Evolutionary conservation across 495 filamentous ascomycete genomes (phyloP).

Genomic region (Chaetomidium leptoderma): DNA sequence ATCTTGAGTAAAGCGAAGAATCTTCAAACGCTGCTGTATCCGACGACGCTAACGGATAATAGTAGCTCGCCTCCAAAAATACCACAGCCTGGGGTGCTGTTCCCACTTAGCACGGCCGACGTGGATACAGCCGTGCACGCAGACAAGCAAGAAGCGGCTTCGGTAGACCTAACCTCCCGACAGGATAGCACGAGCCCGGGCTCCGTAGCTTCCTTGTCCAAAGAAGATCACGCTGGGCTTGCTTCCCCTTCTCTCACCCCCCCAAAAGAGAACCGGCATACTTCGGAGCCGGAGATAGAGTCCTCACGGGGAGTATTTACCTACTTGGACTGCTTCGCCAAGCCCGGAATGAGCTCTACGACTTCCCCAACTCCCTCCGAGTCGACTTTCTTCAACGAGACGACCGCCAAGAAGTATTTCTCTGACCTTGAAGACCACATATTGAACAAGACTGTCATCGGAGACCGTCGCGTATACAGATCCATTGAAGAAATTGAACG

Average conservation of each 20-base stretch:
- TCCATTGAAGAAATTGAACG: not conserved
- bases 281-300: not conserved
- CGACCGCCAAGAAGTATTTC: constrained; percentile 10
- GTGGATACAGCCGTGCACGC: too few species aligned
- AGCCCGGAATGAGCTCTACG: not conserved
- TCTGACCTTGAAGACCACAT: constrained; percentile 20
- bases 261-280: too few species aligned
- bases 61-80: not conserved
- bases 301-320: not conserved
- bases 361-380: not conserved
- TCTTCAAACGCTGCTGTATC: not conserved
- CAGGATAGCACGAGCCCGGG: not conserved
- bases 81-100: not conserved
- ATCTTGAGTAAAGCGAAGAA: not conserved
- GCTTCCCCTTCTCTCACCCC: too few species aligned
- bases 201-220: not conserved
- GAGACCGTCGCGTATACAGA: constrained; percentile 18
- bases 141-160: too few species aligned
- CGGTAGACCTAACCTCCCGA: too few species aligned
- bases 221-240: not conserved
- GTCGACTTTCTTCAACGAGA: not conserved
- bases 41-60: not conserved
- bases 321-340: not conserved
- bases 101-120: not conserved
- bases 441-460: constrained; percentile 15